phyloP scores from a whole-genome alignment of 257 asterid species.

The Ocimum tenuiflorum region DNA sequence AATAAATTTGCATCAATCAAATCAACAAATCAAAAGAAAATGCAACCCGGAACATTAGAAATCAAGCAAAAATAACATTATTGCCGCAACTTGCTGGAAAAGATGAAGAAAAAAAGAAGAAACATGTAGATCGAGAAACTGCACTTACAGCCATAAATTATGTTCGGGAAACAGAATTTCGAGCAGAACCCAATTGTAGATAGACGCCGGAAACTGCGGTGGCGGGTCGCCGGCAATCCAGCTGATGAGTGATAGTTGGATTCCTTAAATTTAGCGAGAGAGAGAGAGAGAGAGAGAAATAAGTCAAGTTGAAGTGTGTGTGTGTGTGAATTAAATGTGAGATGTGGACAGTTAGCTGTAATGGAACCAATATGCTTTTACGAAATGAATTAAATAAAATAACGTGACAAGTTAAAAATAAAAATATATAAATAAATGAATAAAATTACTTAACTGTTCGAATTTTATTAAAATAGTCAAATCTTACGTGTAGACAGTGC shows the following conservation, averaged over 20 bases:
- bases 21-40: neutral
- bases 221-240: neutral
- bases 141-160: slow-evolving; percentile 35
- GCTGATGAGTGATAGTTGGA: neutral
- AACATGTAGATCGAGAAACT: neutral
- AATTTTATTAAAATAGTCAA: too few species aligned
- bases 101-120: slow-evolving; percentile 11
- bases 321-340: too few species aligned
- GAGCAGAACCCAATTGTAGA: slow-evolving; percentile 18
- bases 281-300: neutral
- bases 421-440: too few species aligned
- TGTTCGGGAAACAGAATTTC: slow-evolving; percentile 13
- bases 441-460: too few species aligned
- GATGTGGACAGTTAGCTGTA: neutral
- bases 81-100: neutral
- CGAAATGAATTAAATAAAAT: neutral
- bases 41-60: neutral
- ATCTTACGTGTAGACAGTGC: too few species aligned
- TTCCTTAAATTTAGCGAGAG: neutral
- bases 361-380: slow-evolving; percentile 4
- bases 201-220: neutral
- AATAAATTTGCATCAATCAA: neutral
- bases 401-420: too few species aligned
- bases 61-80: neutral
- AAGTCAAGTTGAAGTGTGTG: slow-evolving; percentile 4